Conservation (phyloP, 306 rosid species). For the Sechiopsis laciniata region DNA sequence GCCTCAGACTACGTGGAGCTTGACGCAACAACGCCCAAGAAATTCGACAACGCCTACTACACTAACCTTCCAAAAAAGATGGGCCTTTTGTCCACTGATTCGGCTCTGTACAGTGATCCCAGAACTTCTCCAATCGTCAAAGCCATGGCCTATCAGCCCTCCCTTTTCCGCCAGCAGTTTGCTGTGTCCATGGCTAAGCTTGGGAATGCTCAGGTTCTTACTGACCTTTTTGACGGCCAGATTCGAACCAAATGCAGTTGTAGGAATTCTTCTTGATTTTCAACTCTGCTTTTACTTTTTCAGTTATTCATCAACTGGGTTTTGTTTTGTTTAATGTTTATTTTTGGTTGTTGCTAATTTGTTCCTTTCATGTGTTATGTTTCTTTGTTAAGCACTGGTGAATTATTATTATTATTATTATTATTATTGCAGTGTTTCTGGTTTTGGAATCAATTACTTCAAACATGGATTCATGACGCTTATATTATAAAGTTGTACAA, state of each 20-base stretch:
- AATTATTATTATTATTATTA: too few relatives aligned
- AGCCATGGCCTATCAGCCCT: conserved; percentile 35
- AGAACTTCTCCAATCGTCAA: conserved; percentile 55
- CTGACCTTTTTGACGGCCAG: conserved; percentile 52
- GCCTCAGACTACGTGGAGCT: conserved; percentile 70
- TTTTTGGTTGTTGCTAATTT: background rate
- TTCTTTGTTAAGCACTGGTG: background rate
- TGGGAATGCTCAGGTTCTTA: conserved; percentile 58
- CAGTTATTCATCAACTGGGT: background rate
- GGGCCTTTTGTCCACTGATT: conserved; percentile 64
- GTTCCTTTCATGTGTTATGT: background rate
- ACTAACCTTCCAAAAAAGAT: conserved; percentile 47
- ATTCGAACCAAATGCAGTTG: conserved; percentile 65
- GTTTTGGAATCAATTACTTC: background rate
- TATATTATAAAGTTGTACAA: too few relatives aligned
- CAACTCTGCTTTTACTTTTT: background rate
- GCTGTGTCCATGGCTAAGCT: conserved; percentile 73
- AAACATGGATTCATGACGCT: background rate
- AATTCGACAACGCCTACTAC: conserved; percentile 50
- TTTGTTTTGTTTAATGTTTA: background rate
- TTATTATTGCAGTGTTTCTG: background rate
- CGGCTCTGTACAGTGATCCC: conserved; percentile 45
- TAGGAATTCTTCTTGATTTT: conserved; percentile 37
- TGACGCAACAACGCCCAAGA: conserved; percentile 57
- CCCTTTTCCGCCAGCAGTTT: conserved; percentile 45